Conservation (phyloP, 352 stramenopile species). For the Globisporangium barbulae region DNA sequence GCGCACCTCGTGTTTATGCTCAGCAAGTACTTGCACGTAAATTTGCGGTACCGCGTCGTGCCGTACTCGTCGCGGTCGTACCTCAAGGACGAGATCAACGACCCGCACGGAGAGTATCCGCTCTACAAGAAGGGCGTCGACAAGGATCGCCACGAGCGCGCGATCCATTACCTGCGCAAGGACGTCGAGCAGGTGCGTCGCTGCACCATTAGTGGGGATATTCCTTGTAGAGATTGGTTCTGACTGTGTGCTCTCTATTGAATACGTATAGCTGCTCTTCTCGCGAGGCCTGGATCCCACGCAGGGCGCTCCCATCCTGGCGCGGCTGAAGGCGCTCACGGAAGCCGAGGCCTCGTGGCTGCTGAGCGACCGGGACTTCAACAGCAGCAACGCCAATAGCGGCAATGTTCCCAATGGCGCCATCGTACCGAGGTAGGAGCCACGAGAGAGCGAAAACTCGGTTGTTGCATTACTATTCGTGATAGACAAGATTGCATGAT, state of each 20-base stretch:
- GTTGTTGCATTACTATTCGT: not conserved
- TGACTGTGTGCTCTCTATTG: not conserved
- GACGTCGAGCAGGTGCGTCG: slow-evolving; percentile 75
- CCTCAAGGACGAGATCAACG: slow-evolving; percentile 86
- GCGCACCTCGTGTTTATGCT: slow-evolving; percentile 88
- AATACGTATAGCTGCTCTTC: slow-evolving; percentile 54
- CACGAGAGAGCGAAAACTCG: not conserved
- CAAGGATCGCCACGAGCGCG: slow-evolving; percentile 73
- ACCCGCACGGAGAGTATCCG: slow-evolving; percentile 73
- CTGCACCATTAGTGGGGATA: not conserved
- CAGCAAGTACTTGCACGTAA: slow-evolving; percentile 86
- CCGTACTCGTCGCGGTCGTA: slow-evolving; percentile 79
- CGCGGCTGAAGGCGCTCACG: slow-evolving; percentile 60
- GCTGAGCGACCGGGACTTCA: slow-evolving; percentile 43
- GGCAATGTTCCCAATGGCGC: slow-evolving; percentile 21
- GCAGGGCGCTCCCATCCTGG: slow-evolving; percentile 57
- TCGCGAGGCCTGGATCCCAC: slow-evolving; percentile 71
- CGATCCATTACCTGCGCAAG: slow-evolving; percentile 73
- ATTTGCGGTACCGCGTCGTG: slow-evolving; percentile 77
- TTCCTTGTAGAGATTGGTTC: not conserved
- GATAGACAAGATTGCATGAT: not conserved
- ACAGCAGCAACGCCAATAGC: slow-evolving; percentile 26
- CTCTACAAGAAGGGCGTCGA: slow-evolving; percentile 80
- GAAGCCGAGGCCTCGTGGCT: slow-evolving; percentile 74
- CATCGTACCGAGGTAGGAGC: slow-evolving; percentile 33